These are phyloP conservation scores for Hypericum androsaemum DNA, from an alignment of 345 rosid genomes.

Conservation along the genomic window DNA sequence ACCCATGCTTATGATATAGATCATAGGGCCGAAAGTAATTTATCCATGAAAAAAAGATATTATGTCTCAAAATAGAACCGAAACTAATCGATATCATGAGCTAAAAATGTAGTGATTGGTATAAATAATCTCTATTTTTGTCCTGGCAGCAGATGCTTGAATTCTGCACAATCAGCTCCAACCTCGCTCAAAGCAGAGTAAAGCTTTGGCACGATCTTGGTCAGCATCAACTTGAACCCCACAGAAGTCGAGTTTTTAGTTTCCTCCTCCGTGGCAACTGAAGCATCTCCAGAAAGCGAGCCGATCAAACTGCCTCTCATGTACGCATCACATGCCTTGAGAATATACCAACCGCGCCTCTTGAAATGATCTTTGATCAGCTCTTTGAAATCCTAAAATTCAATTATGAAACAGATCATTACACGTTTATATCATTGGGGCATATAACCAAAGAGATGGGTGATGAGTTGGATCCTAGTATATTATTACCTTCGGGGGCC, in stretches of 20 bases:
- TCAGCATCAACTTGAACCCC: conserved; percentile 91
- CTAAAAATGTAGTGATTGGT: too few species aligned
- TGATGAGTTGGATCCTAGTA: too few species aligned
- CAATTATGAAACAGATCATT: too few species aligned
- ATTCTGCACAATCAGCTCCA: conserved; percentile 43
- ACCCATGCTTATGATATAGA: too few species aligned
- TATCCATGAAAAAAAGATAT: too few species aligned
- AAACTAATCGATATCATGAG: too few species aligned
- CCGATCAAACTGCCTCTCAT: conserved; percentile 89
- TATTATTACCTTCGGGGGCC: conserved; percentile 63
- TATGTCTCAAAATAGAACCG: too few species aligned
- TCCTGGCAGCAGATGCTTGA: not conserved
- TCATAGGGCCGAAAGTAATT: too few species aligned
- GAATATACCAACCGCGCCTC: conserved; percentile 74
- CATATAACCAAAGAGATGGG: too few species aligned
- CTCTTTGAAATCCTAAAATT: conserved; percentile 63
- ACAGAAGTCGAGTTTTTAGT: conserved; percentile 59
- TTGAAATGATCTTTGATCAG: conserved; percentile 72
- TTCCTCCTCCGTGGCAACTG: conserved; percentile 33
- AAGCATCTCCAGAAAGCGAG: conserved; percentile 56
- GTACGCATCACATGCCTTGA: conserved; percentile 86
- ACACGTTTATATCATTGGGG: too few species aligned
- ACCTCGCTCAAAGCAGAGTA: conserved; percentile 44
- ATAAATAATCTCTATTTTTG: not conserved
- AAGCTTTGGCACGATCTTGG: conserved; percentile 78